Conservation (phyloP, 2,329 filamentous ascomycete species). For the Clonostachys chloroleuca region DNA sequence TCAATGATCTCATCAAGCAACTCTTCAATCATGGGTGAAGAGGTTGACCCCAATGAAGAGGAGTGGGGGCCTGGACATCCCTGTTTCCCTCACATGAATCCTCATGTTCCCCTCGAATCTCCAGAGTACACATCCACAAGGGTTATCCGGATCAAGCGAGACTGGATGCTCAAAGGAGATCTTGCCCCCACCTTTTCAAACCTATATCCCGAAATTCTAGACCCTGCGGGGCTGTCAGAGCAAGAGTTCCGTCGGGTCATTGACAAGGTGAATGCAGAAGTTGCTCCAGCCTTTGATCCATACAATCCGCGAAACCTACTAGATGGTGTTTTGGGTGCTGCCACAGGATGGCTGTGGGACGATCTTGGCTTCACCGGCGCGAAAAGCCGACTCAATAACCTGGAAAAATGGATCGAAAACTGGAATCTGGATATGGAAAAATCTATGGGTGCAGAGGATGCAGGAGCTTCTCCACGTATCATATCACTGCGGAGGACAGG, state of each 20-base stretch:
- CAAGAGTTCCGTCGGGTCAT: conserved; percentile 82
- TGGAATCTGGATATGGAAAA: conserved; percentile 74
- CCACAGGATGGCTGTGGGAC: conserved; percentile 95
- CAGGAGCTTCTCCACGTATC: conserved; percentile 59
- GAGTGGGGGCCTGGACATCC: conserved; percentile 93
- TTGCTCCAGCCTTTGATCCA: conserved; percentile 77
- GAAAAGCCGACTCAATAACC: conserved; percentile 63
- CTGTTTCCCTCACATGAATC: conserved; percentile 90
- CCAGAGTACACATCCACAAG: conserved; percentile 73
- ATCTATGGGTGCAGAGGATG: conserved; percentile 43
- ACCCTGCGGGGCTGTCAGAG: conserved; percentile 76
- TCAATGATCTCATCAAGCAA: conserved; percentile 51
- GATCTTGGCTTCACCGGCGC: conserved; percentile 74
- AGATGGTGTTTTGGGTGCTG: conserved; percentile 72
- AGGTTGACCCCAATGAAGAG: conserved; percentile 64
- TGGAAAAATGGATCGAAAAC: conserved; percentile 79
- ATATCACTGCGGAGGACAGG: conserved; percentile 77
- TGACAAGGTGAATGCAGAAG: conserved; percentile 73
- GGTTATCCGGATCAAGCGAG: conserved; percentile 85
- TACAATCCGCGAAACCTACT: conserved; percentile 72
- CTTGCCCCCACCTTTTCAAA: conserved; percentile 92
- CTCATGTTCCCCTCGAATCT: conserved; percentile 78
- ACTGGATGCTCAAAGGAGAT: conserved; percentile 89
- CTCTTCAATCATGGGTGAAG: conserved; percentile 59
- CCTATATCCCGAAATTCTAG: conserved; percentile 91